Evolutionary conservation across 2,329 filamentous ascomycete genomes (phyloP), one percentile per base, ranked within the genome.

Genomic region (Hymenoscyphus infarciens): DNA sequence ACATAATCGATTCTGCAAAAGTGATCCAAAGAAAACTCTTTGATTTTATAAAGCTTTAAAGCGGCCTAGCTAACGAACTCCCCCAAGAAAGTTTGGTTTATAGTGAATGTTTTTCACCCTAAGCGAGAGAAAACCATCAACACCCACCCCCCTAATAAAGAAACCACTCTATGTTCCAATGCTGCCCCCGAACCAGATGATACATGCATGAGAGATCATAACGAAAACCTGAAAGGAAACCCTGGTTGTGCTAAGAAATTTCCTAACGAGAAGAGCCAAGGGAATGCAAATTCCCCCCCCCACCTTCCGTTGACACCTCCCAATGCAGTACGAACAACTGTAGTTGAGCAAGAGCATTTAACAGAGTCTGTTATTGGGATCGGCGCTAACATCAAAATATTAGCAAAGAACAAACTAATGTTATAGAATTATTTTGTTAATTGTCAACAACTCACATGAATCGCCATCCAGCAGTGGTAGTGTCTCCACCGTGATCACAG

Each of bases 11-110:
- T 11, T 10, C 42, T 11, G n/a, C 16, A 25, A 22, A 49, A 22
- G 19, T 25, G 10, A 42, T 15, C n/a, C 42, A 49, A 25, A 25
- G 42, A 11, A 49, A 2, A 49, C n/a, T 10, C 19, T 25, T 49
- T 49, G 42, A 25, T 49, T 49, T 49, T 35, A 35, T 35, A 13
- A 49, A 49, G 42, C 42, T 49, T 49, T 49, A 49, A 49, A 49
- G 42, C 42, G 42, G 42, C 42, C 39, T 22, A 49, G 42, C 42
- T 49, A 49, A 49, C n/a, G 42, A 49, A 49, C 7, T 1, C 3
- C 42, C 19, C 42, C 11, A 49, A 25, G 19, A 49, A 22, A 49
- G 25, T 45, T 22, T 10, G 10, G 10, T 25, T 19, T 11, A 49
- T 25, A 11, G 25, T 22, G 19, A 49, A 3, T 11, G n/a, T 22